These are phyloP conservation scores for Fusarium mangiferae DNA, from an alignment of 2,329 filamentous ascomycete genomes.

Conservation along the genomic window DNA sequence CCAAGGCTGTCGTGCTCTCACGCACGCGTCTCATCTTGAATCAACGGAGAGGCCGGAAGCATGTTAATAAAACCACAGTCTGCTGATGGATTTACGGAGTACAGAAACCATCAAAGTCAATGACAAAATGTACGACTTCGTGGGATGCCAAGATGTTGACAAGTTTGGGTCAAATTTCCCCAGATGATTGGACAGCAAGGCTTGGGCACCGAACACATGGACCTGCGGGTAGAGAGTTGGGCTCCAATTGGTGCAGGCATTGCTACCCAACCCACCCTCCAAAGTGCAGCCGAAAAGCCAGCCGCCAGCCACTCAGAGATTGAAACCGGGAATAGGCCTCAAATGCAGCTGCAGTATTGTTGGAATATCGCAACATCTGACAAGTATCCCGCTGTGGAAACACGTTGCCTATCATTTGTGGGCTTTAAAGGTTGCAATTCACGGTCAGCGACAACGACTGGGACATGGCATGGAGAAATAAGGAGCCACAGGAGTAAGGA, in stretches of 20 bases:
- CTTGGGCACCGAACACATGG: slow-evolving; percentile 44
- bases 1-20: not conserved
- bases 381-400: slow-evolving; percentile 34
- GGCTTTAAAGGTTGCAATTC: slow-evolving; percentile 23
- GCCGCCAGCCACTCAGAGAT: slow-evolving; percentile 17
- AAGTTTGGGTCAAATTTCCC: slow-evolving; percentile 14
- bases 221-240: slow-evolving; percentile 45
- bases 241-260: slow-evolving; percentile 52
- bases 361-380: slow-evolving; percentile 34
- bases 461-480: slow-evolving; percentile 31
- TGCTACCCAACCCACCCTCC: slow-evolving; percentile 52
- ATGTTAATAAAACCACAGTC: not conserved
- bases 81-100: slow-evolving; percentile 25
- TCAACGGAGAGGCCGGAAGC: slow-evolving; percentile 18
- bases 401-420: slow-evolving; percentile 44
- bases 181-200: slow-evolving; percentile 40
- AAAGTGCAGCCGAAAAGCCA: slow-evolving; percentile 20
- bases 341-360: slow-evolving; percentile 41
- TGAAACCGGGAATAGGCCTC: slow-evolving; percentile 19
- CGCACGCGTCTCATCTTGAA: not conserved
- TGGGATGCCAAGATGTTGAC: slow-evolving; percentile 27
- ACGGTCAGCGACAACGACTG: slow-evolving; percentile 18
- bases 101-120: slow-evolving; percentile 17
- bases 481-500: slow-evolving; percentile 34
- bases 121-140: slow-evolving; percentile 19